These are phyloP conservation scores for Phyllostachys edulis DNA, from an alignment of 176 grass and related monocot genomes.

Conservation along the genomic window DNA sequence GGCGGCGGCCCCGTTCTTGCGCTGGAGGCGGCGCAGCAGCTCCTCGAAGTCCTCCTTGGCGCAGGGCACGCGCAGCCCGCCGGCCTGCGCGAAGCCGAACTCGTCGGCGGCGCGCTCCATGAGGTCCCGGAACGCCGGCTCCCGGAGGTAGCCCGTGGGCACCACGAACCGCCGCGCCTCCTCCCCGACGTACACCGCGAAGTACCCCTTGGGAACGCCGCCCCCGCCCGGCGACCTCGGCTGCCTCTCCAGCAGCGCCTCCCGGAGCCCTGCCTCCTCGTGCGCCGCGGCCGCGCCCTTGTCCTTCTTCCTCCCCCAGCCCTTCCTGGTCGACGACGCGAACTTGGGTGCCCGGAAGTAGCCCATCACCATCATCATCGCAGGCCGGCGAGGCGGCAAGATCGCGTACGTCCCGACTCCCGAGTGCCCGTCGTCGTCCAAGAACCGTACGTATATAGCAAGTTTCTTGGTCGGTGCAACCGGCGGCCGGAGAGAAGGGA, in stretches of 20 bases:
- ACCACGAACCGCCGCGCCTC: conserved; percentile 58
- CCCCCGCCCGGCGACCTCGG: not conserved
- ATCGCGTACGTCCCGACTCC: not conserved
- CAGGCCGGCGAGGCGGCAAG: not conserved
- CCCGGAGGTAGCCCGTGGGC: conserved; percentile 49
- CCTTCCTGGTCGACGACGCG: not conserved
- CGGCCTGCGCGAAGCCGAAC: conserved; percentile 65
- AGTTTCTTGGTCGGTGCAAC: not conserved
- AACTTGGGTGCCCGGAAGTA: conserved; percentile 39
- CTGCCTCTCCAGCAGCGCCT: conserved; percentile 40
- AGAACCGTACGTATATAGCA: not conserved
- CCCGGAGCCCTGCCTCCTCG: conserved; percentile 23
- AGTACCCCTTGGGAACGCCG: conserved; percentile 54
- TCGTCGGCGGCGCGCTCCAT: conserved; percentile 71
- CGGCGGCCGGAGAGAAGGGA: not conserved
- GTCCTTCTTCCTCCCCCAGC: not conserved
- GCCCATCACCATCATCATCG: conserved; percentile 49
- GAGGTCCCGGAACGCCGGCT: conserved; percentile 48
- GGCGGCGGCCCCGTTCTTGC: not conserved
- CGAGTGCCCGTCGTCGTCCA: not conserved
- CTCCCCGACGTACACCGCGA: conserved; percentile 64
- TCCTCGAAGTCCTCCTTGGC: conserved; percentile 51
- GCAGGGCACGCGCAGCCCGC: conserved; percentile 54
- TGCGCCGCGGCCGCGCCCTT: not conserved
- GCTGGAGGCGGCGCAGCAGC: conserved; percentile 35